These are phyloP conservation scores for Saprolegnia diclina DNA, from an alignment of 352 stramenopile genomes.

Conservation along the genomic window DNA sequence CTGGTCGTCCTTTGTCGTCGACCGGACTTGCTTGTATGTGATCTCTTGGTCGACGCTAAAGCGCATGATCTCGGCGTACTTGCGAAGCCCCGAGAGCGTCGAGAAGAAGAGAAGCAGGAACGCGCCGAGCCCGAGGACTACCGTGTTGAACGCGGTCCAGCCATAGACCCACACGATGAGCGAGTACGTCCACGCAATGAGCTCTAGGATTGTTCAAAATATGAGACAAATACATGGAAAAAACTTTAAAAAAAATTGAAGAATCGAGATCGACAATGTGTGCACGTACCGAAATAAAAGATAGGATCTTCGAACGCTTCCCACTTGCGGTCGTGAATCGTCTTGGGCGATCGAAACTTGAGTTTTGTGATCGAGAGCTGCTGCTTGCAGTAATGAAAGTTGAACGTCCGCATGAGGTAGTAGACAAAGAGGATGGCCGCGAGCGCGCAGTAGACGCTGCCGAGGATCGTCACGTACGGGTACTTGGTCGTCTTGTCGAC, in stretches of 20 bases:
- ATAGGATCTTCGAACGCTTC: constrained; percentile 22
- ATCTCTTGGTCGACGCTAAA: constrained; percentile 26
- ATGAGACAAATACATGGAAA: background rate
- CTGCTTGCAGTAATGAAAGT: constrained; percentile 28
- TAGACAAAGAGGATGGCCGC: constrained; percentile 9
- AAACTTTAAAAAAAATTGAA: too few relatives aligned
- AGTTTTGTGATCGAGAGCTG: constrained; percentile 23
- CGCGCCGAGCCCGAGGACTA: background rate
- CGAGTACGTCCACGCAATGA: constrained; percentile 23
- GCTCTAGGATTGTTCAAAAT: background rate
- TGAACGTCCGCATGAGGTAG: constrained; percentile 23
- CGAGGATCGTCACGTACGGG: constrained; percentile 13
- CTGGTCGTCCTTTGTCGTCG: background rate
- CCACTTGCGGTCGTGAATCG: constrained; percentile 11
- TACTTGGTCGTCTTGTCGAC: background rate
- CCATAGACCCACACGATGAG: constrained; percentile 25
- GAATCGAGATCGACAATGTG: background rate
- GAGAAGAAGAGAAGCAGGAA: background rate
- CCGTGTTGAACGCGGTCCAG: constrained; percentile 9
- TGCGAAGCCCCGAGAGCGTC: background rate
- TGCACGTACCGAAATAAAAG: constrained; percentile 9
- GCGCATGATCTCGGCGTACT: constrained; percentile 6
- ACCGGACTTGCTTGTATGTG: constrained; percentile 9
- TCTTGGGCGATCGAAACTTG: constrained; percentile 24
- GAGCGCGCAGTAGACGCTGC: constrained; percentile 3